These are phyloP conservation scores for Alternaria burnsii DNA, from an alignment of 2,329 filamentous ascomycete genomes.

Conservation along the genomic window DNA sequence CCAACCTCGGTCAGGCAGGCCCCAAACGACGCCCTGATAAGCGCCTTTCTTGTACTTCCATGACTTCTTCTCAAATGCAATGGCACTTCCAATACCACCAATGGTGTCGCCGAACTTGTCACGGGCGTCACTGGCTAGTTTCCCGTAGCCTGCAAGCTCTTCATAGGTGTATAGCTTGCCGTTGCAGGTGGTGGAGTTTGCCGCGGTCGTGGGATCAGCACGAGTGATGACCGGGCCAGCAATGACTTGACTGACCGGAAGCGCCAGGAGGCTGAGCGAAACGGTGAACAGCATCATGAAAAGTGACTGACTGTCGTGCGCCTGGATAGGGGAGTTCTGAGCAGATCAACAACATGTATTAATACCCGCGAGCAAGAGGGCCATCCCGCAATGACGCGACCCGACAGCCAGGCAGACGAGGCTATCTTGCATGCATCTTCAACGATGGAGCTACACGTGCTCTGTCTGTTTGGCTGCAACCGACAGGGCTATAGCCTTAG, in stretches of 20 bases:
- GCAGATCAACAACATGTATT: conserved; percentile 18
- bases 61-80: conserved; percentile 67
- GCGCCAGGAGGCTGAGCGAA: conserved; percentile 26
- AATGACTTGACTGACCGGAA: conserved; percentile 24
- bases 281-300: conserved; percentile 31
- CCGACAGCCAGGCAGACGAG: conserved; percentile 12
- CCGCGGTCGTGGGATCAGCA: conserved; percentile 9
- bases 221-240: conserved; percentile 26
- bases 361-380: conserved; percentile 12
- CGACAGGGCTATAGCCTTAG: conserved; percentile 1
- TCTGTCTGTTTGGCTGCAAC: conserved; percentile 26
- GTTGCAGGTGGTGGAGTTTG: conserved; percentile 61
- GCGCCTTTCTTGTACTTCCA: conserved; percentile 61
- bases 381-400: conserved; percentile 16
- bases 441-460: neutral
- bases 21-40: conserved; percentile 70
- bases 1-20: conserved; percentile 75
- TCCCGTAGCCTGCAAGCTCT: conserved; percentile 72
- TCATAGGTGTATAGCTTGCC: conserved; percentile 71
- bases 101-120: conserved; percentile 76
- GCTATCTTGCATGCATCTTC: conserved; percentile 2
- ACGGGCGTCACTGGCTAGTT: conserved; percentile 63
- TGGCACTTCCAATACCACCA: conserved; percentile 71
- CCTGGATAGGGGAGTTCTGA: conserved; percentile 7
- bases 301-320: conserved; percentile 22